phyloP scores from a whole-genome alignment of 2,329 filamentous ascomycete genomes.

The Xylariaceae sp. region DNA sequence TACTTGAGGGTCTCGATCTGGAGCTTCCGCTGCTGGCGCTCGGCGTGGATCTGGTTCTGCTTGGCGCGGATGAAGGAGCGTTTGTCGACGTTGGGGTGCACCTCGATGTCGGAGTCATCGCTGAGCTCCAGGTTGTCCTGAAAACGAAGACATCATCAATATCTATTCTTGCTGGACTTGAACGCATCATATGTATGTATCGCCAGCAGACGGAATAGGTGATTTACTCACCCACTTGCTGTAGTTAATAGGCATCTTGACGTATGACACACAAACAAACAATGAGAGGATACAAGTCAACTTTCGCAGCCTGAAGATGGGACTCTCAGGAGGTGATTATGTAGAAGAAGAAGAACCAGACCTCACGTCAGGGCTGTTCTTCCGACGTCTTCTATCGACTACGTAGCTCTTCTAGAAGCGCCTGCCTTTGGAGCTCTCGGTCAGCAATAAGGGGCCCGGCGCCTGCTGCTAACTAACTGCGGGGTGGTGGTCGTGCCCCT shows the following conservation, averaged over 20 bases:
- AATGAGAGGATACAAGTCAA: background rate
- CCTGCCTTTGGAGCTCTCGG: background rate
- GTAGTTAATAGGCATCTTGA: slow-evolving; percentile 51
- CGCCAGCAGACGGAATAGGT: background rate
- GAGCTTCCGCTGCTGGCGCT: slow-evolving; percentile 76
- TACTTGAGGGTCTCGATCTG: slow-evolving; percentile 91
- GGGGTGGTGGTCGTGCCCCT: background rate
- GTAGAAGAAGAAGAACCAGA: background rate
- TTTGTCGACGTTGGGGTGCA: slow-evolving; percentile 98
- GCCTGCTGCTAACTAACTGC: background rate
- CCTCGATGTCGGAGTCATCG: slow-evolving; percentile 96
- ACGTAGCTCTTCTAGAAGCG: background rate
- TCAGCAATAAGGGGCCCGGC: background rate
- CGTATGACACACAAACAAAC: slow-evolving; percentile 1
- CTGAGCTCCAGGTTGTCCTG: slow-evolving; percentile 90
- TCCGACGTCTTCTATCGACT: background rate
- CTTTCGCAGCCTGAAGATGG: background rate
- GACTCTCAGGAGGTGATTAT: background rate
- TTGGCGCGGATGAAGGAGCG: slow-evolving; percentile 97
- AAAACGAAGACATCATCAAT: slow-evolving; percentile 11
- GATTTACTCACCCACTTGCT: slow-evolving; percentile 58
- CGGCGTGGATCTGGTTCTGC: slow-evolving; percentile 92
- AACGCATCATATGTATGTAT: background rate
- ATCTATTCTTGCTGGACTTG: slow-evolving; percentile 4
- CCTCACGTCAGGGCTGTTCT: background rate